These are phyloP conservation scores for Cercospora sp. DNA, from an alignment of 2,329 filamentous ascomycete genomes.

Conservation along the genomic window DNA sequence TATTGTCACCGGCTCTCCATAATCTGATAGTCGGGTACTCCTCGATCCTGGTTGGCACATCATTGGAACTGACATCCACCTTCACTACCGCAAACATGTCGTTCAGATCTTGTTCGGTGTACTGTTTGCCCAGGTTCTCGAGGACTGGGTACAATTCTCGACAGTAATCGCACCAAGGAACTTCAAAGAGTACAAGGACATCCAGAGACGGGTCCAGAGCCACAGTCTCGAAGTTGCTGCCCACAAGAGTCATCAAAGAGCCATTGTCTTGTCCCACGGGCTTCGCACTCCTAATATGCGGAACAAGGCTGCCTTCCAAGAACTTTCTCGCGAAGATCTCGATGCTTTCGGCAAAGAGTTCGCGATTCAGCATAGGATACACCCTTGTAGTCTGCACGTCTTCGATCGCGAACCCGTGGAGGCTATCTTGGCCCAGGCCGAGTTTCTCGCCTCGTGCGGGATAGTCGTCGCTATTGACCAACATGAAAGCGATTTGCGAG, in stretches of 20 bases:
- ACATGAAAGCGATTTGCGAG: neutral
- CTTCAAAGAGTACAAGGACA: neutral
- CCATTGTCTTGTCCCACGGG: neutral
- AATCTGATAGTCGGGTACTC: neutral
- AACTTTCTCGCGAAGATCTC: neutral
- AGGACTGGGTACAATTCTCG: neutral
- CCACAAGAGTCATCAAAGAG: neutral
- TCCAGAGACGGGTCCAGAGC: neutral
- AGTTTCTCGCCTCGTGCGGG: neutral
- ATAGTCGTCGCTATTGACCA: neutral
- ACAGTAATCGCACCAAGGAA: neutral
- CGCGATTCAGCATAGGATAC: neutral
- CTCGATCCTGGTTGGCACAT: neutral
- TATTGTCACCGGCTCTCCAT: neutral
- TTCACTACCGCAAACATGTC: neutral
- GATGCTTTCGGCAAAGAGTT: neutral
- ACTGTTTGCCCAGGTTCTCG: neutral
- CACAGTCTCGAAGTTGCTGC: neutral
- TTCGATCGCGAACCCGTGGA: neutral
- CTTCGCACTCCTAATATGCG: neutral
- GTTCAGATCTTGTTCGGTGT: neutral
- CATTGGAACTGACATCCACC: neutral
- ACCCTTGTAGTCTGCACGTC: neutral
- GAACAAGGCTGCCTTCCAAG: neutral
- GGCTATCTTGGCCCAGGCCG: neutral